Evolutionary conservation across 2,329 filamentous ascomycete genomes (phyloP), one percentile per base, ranked within the genome.

Genomic region (Penicillium brasilianum): DNA sequence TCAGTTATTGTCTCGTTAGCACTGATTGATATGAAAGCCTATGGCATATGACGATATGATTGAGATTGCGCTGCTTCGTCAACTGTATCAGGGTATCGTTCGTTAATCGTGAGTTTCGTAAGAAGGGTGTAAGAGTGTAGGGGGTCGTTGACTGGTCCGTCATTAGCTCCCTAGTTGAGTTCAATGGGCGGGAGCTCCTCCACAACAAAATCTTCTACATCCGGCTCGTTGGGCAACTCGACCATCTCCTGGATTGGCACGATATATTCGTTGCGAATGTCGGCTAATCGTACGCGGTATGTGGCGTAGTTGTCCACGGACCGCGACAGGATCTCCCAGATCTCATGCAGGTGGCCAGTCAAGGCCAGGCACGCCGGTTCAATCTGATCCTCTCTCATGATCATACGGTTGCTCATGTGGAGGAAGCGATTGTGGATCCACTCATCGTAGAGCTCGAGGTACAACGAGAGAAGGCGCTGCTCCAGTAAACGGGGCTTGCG

Each of bases 391-490:
- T 71, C 61, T 0, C 14, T 44, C 4, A 62, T 11, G n/a, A 69
- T 51, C n/a, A 67, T 66, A 2, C 58, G 55, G 55, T 67, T 67
- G 43, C 66, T 63, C 14, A 65, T 58, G 14, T 54, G 48, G 7
- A 72, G 52, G 44, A 72, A 74, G 16, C 64, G 53, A 4, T 53
- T 64, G 57, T 69, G 71, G 34, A 74, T 44, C 62, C 66, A 71
- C n/a, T 61, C 51, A 11, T 74, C 71, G 46, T 67, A 75, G 2
- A 75, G 57, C 8, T 70, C 62, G 32, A 67, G 55, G 46, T 69
- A 70, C 43, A 67, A 36, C 20, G 51, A 28, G 1, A 75, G 65
- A 4, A 74, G 62, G 5, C 34, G 55, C 5, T 64, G 56, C 51
- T 74, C 73, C 16, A 65, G 39, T 7, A 43, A 18, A 11, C 61